Base-by-base conservation (phyloP, 129 eudicot species). In the Scalesia atractyloides region DNA sequence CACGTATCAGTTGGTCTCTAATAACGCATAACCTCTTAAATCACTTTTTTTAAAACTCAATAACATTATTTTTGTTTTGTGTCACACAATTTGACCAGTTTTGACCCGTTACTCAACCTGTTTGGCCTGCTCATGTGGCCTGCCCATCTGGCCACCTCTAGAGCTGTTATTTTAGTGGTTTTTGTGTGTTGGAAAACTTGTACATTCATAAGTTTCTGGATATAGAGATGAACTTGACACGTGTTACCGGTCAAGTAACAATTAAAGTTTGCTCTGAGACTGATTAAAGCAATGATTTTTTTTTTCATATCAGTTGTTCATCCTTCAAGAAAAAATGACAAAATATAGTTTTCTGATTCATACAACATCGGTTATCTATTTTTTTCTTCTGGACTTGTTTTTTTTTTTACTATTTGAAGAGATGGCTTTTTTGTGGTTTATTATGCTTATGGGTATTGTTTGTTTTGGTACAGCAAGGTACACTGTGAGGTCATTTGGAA, bases 401-500 rank as follows among this genome's bases (percentile, higher is more conserved):
- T 14, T 36, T 14, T 9, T 37, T 64, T 5, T 4, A 51, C 2
- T 51, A 16, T 51, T 6, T 51, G 14, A 13, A 48, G 12, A 59
- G 41, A 11, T 3, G 3, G 4, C 15, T 13, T 13, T 59, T 54
- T 51, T 51, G 50, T 30, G 24, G 12, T 51, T 41, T 10, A 47
- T 5, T 47, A 50, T 68, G 7, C 16, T 58, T 22, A 24, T 26
- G 41, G 57, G 17, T 59, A 14, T 59, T 59, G 41, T 59, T 26
- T 26, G 65, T 37, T 59, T 59, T 24, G 43, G 9, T 59, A 60
- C 80, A 80, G 84, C 84, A 39, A 74, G 84, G 65, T 80, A 80
- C 67, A 80, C 84, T 22, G 84, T 80, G 60, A 41, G 83, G 60
- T 79, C 83, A 33, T 80, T 80, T 49, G 83, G 83, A 10, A 80